Base-by-base conservation (phyloP, 345 rosid species). In the Lepidium sativum region DNA sequence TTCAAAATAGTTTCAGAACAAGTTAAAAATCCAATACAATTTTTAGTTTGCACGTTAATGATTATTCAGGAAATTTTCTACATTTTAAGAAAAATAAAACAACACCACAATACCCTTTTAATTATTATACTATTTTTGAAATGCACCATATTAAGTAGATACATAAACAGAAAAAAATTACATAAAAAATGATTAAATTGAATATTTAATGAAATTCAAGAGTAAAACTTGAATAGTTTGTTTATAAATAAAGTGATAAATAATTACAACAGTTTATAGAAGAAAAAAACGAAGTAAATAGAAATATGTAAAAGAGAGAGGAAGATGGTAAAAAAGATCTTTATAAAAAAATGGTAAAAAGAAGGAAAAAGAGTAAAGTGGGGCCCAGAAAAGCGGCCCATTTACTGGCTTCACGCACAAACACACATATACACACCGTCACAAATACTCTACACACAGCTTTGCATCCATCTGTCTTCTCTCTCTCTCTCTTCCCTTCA, bases 351-450 rank as follows among this genome's bases (percentile, higher is more conserved):
- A n/a, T n/a, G n/a, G n/a, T n/a, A n/a, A n/a, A 23, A 2, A 23
- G 3, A 23, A 23, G 25, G 25, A 23, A 23, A 23, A 23, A 23
- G 48, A 25, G 53, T 45, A 44, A 16, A 42, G 54, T 61, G 64
- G 77, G 69, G n/a, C 68, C 77, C 59, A 67, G 5, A 65, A 42
- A 44, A 67, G 72, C 17, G 77, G 77, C 72, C n/a, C n/a, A 67
- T 54, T 73, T 37, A 67, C 69, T 73, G 69, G 77, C 64, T 23
- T 73, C 73, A 73, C 77, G 68, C 64, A 45, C 68, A 73, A 54
- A 16, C 63, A 29, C 54, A 53, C 43, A 65, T 9, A 50, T 16
- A 66, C 27, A 64, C 72, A 58, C 72, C 77, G 67, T 72, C 72
- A 57, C 71, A 66, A 29, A 65, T 66, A 66, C 77, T 64, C 66